Evolutionary conservation across 2,329 filamentous ascomycete genomes (phyloP).

Genomic region (Colletotrichum sp.): DNA sequence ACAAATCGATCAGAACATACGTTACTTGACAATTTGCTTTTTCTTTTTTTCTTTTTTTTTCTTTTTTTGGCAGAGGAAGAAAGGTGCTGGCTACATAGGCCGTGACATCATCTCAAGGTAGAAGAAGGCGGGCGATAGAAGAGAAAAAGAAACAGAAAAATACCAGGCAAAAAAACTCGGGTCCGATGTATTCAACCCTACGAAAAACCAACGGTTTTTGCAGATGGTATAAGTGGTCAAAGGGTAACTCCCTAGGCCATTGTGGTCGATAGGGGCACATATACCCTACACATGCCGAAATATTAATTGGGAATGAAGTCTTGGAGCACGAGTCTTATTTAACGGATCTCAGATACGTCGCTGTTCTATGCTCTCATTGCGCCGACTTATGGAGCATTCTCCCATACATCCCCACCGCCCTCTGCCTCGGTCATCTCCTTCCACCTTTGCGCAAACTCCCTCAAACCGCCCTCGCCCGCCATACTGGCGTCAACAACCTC

Average conservation of each 20-base stretch:
- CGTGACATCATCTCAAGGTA: no score
- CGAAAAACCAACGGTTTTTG: background rate
- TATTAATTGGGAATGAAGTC: rapidly evolving
- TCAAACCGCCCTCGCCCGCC: conserved; percentile 75
- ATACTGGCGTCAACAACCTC: conserved; percentile 82
- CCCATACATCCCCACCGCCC: conserved; percentile 44
- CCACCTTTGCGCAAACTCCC: conserved; percentile 82
- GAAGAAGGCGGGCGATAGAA: no score
- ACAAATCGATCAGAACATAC: background rate
- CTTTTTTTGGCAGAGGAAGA: background rate
- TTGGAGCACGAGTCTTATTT: background rate
- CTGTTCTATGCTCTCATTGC: background rate
- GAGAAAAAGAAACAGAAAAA: no score
- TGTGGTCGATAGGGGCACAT: background rate
- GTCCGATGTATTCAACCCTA: background rate
- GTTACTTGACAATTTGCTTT: no score
- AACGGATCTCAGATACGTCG: background rate
- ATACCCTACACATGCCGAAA: background rate
- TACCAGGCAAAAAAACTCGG: background rate
- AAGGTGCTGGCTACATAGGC: background rate
- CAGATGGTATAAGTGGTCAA: no score
- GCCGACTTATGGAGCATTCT: conserved; percentile 21
- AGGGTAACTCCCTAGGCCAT: no score
- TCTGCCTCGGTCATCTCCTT: conserved; percentile 58
- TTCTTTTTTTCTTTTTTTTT: no score